Evolutionary conservation across 2,329 filamentous ascomycete species (phyloP).

Genomic region (Westerdykella ornata): DNA sequence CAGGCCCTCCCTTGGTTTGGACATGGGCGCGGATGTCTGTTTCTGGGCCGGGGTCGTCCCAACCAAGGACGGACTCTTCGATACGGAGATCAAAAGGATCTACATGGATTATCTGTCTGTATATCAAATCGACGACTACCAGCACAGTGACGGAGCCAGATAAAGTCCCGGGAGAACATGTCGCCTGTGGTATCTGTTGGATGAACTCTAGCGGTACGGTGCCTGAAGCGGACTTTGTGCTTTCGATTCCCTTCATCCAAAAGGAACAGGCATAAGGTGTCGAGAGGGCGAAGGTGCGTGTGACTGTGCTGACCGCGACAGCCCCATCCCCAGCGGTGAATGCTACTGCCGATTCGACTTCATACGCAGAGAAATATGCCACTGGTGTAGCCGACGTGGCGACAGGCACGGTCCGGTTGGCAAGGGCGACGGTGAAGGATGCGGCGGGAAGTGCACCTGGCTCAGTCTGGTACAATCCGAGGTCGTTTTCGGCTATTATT

Average conservation of each 20-base stretch:
- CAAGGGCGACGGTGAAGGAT: conserved; percentile 15
- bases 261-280: conserved; percentile 36
- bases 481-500: conserved; percentile 17
- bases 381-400: conserved; percentile 36
- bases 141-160: conserved; percentile 40
- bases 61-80: conserved; percentile 25
- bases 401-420: conserved; percentile 16
- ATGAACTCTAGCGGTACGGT: conserved; percentile 35
- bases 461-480: conserved; percentile 5
- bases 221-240: conserved; percentile 22
- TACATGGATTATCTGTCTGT: conserved; percentile 15
- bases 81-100: conserved; percentile 25
- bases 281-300: conserved; percentile 31
- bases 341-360: conserved; percentile 33
- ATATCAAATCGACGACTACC: conserved; percentile 38
- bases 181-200: conserved; percentile 26
- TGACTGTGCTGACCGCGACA: conserved; percentile 25
- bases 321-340: conserved; percentile 21
- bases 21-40: conserved; percentile 4
- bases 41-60: conserved; percentile 7
- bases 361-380: conserved; percentile 40
- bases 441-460: conserved; percentile 14
- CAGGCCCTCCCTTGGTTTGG: conserved; percentile 2
- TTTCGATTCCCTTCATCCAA: conserved; percentile 25
- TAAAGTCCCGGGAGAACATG: conserved; percentile 33